A percentile compares a stretch with the other conserved stretches of the same genome.
Evolutionary conservation across 2,329 filamentous ascomycete species (phyloP).

Genomic region (Claviceps maximensis): DNA sequence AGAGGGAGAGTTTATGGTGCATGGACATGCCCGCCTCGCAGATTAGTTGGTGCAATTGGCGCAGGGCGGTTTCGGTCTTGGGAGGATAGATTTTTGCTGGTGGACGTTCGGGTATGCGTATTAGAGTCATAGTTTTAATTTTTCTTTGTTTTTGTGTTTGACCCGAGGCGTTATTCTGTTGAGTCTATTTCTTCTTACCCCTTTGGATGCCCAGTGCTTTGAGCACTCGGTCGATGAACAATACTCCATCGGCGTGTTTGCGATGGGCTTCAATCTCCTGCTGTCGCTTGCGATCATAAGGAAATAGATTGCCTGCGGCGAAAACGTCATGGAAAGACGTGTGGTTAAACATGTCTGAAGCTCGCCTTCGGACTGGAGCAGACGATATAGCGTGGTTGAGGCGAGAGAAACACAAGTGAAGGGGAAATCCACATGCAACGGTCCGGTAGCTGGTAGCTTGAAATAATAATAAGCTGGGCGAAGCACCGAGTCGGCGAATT

Average conservation of each 20-base stretch:
- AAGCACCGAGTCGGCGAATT: not conserved
- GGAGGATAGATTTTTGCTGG: conserved; percentile 59
- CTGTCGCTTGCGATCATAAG: conserved; percentile 47
- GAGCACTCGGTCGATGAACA: conserved; percentile 72
- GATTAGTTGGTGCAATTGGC: conserved; percentile 57
- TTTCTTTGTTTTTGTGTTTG: not conserved
- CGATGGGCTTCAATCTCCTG: conserved; percentile 54
- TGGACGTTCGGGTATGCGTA: not conserved
- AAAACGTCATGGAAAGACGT: conserved; percentile 59
- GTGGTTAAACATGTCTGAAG: conserved; percentile 44
- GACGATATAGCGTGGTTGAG: not conserved
- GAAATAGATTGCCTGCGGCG: conserved; percentile 41
- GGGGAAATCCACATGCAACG: not conserved
- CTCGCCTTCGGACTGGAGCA: not conserved
- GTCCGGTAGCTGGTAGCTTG: not conserved
- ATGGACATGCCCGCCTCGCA: conserved; percentile 48
- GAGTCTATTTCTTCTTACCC: conserved; percentile 32
- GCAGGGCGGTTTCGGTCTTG: conserved; percentile 51
- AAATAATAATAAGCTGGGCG: too few species aligned
- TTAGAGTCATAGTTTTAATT: not conserved
- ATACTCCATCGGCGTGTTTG: conserved; percentile 51
- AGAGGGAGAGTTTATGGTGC: conserved; percentile 68
- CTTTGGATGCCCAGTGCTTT: conserved; percentile 55
- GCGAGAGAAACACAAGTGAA: not conserved
- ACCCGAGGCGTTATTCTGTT: not conserved